These are phyloP conservation scores for Aspergillus sp. DNA, from an alignment of 2,329 filamentous ascomycete genomes.

Conservation along the genomic window DNA sequence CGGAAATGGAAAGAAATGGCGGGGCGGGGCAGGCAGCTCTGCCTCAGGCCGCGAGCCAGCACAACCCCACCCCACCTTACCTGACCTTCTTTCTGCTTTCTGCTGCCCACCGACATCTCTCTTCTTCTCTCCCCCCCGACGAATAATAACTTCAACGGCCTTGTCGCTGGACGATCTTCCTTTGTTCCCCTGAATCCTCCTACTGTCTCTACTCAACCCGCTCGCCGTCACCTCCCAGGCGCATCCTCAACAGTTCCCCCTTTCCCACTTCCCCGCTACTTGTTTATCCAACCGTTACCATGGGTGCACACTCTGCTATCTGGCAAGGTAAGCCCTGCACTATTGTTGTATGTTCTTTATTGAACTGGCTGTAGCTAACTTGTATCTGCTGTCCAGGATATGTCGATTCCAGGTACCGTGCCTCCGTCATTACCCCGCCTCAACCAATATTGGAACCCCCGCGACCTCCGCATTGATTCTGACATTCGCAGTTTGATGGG, in stretches of 20 bases:
- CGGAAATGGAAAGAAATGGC: constrained; percentile 1
- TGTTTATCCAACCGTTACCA: constrained; percentile 25
- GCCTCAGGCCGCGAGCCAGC: constrained; percentile 15
- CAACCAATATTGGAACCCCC: constrained; percentile 11
- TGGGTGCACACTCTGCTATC: constrained; percentile 38
- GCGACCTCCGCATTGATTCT: constrained; percentile 13
- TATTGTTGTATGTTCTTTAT: neutral
- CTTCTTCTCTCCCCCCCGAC: constrained; percentile 10
- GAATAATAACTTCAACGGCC: constrained; percentile 9
- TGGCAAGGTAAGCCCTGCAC: constrained; percentile 33
- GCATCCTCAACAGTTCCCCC: constrained; percentile 4
- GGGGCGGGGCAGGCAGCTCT: constrained; percentile 12
- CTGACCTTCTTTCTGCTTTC: constrained; percentile 15
- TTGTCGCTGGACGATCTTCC: constrained; percentile 8
- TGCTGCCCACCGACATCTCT: constrained; percentile 7
- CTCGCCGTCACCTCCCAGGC: neutral
- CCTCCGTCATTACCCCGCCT: constrained; percentile 12
- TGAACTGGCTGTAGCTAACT: neutral
- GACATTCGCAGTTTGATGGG: constrained; percentile 67
- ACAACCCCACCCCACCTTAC: constrained; percentile 23
- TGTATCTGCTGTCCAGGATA: constrained; percentile 48
- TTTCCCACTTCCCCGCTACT: constrained; percentile 14
- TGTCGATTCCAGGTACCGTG: constrained; percentile 60
- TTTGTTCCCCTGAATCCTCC: neutral
- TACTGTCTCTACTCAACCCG: constrained; percentile 7